phyloP scores from a whole-genome alignment of 2,329 filamentous ascomycete genomes.

The Alternaria angustiovoidea region DNA sequence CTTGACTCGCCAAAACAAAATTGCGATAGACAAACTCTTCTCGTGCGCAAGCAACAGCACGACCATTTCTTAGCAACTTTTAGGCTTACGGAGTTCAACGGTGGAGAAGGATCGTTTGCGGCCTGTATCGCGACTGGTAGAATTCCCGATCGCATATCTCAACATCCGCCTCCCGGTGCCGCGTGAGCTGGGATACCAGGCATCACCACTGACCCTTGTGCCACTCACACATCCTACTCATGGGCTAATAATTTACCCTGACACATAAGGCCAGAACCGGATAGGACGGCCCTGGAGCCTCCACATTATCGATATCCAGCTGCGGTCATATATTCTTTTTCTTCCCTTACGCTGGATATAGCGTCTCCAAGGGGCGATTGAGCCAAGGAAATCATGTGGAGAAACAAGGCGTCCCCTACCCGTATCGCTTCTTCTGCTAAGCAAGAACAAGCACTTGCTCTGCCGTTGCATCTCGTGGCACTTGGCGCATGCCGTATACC shows the following conservation, averaged over 20 bases:
- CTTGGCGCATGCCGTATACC: constrained; percentile 2
- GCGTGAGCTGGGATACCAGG: constrained; percentile 3
- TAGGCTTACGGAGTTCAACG: neutral
- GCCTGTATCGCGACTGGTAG: neutral
- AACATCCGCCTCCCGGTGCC: neutral
- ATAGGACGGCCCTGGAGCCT: neutral
- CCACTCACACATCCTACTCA: constrained; percentile 1
- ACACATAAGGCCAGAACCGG: neutral
- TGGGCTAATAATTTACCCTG: neutral
- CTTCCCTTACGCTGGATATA: neutral
- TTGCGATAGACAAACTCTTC: constrained; percentile 7
- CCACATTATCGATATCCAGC: neutral
- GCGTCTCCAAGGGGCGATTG: neutral
- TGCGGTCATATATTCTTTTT: neutral
- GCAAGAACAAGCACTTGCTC: neutral
- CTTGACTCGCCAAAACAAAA: constrained; percentile 12
- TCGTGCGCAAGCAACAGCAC: neutral
- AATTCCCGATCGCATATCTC: constrained; percentile 1
- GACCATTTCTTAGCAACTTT: neutral
- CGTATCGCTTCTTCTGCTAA: constrained; percentile 4
- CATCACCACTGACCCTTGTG: neutral
- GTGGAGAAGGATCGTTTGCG: constrained; percentile 2
- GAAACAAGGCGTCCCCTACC: constrained; percentile 2
- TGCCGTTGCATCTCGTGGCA: neutral
- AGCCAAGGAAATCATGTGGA: neutral